phyloP scores from a whole-genome alignment of 192 early-diverging fungal species.

The Coemansia javaensis region DNA sequence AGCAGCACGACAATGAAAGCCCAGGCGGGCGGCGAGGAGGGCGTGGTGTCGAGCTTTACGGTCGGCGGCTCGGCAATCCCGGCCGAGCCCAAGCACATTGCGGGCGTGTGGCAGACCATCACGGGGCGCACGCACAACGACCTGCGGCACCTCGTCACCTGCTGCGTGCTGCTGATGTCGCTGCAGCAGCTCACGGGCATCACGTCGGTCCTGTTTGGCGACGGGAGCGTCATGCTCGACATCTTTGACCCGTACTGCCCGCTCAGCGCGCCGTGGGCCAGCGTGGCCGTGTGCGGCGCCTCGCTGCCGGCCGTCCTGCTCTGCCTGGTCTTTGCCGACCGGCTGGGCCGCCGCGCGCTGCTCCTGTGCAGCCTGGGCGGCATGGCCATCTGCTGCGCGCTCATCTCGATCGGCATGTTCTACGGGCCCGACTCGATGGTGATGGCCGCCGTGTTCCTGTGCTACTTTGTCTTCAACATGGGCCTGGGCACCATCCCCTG shows the following conservation, averaged over 20 bases:
- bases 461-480: conserved; percentile 66
- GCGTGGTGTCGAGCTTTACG: conserved; percentile 19
- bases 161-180: conserved; percentile 56
- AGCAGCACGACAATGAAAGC: neutral
- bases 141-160: conserved; percentile 43
- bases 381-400: conserved; percentile 54
- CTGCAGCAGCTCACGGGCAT: conserved; percentile 71
- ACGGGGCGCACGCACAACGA: conserved; percentile 31
- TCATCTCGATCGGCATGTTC: conserved; percentile 56
- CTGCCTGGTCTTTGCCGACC: conserved; percentile 60
- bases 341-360: conserved; percentile 61
- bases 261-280: conserved; percentile 20
- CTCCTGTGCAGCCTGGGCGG: conserved; percentile 59
- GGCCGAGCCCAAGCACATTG: conserved; percentile 1
- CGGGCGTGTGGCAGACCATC: conserved; percentile 21
- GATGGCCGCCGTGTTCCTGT: conserved; percentile 59
- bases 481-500: conserved; percentile 77
- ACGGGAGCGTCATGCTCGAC: conserved; percentile 44
- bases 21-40: no score
- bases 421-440: conserved; percentile 50
- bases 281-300: conserved; percentile 57
- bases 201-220: conserved; percentile 64
- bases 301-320: conserved; percentile 57
- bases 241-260: conserved; percentile 59
- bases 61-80: conserved; percentile 1